Percentiles rank a stretch among this genome's conserved stretches.
These are phyloP conservation scores for Xylaria scruposa DNA, from an alignment of 495 filamentous ascomycete genomes.

Conservation along the genomic window DNA sequence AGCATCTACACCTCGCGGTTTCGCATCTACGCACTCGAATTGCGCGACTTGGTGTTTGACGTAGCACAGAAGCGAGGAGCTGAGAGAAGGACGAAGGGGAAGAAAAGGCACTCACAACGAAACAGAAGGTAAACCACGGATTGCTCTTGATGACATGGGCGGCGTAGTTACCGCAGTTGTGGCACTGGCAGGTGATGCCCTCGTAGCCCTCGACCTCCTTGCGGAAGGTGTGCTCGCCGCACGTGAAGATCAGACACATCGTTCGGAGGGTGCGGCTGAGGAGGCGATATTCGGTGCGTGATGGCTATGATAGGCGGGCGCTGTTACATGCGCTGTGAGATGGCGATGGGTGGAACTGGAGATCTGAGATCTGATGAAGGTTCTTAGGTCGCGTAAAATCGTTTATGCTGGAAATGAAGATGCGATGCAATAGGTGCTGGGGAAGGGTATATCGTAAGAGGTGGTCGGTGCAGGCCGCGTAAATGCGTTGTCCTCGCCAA, in stretches of 20 bases:
- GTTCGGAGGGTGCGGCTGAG: constrained; percentile 15
- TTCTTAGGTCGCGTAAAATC: background rate
- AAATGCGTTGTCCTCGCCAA: constrained; percentile 5
- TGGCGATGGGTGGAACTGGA: background rate
- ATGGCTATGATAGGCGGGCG: background rate
- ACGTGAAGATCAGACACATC: constrained; percentile 66
- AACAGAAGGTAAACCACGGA: constrained; percentile 67
- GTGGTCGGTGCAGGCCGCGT: constrained; percentile 19
- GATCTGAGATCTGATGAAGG: background rate
- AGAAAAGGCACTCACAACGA: constrained; percentile 51
- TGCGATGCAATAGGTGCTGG: background rate
- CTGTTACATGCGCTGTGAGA: background rate
- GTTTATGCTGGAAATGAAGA: background rate
- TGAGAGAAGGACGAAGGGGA: background rate
- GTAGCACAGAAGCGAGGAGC: background rate
- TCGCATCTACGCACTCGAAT: background rate
- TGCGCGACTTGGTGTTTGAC: background rate
- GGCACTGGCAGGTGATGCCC: constrained; percentile 59
- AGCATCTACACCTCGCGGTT: background rate
- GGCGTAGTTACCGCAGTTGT: constrained; percentile 63
- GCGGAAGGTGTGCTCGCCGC: constrained; percentile 63
- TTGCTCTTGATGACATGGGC: constrained; percentile 59
- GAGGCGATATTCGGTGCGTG: constrained; percentile 1
- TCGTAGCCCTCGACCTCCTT: constrained; percentile 62
- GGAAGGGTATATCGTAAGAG: background rate